Evolutionary conservation across 2,329 filamentous ascomycete species (phyloP).

Genomic region (Fusarium newnesense): DNA sequence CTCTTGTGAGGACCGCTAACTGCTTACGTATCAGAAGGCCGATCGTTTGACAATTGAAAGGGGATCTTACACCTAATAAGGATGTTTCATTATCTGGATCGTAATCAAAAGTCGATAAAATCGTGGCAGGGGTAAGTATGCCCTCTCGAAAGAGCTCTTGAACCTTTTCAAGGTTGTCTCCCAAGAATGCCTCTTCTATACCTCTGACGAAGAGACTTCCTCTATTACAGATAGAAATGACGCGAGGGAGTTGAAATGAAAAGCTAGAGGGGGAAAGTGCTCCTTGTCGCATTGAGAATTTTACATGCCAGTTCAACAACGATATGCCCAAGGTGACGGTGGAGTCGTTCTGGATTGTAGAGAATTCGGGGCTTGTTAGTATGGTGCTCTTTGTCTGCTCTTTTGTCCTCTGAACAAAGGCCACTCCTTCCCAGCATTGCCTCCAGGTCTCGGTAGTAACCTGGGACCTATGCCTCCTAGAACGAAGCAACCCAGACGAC

Average conservation of each 20-base stretch:
- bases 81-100: neutral
- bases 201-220: neutral
- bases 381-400: neutral
- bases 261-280: neutral
- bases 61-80: neutral
- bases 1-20: neutral
- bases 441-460: neutral
- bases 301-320: neutral
- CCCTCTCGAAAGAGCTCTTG: neutral
- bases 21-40: neutral
- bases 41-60: neutral
- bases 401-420: neutral
- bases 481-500: neutral
- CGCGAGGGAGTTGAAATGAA: neutral
- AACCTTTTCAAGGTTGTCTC: neutral
- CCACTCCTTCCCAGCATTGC: neutral
- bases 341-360: neutral
- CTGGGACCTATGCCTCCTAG: neutral
- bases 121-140: neutral
- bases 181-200: neutral
- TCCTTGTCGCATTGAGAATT: neutral
- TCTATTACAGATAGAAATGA: neutral
- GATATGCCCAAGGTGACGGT: neutral
- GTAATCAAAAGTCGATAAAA: neutral
- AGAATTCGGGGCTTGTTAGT: neutral